A percentile compares a stretch with the other conserved stretches of the same genome.
Evolutionary conservation across 73 alveolate genomes (phyloP).

Genomic region (Stentor coeruleus): DNA sequence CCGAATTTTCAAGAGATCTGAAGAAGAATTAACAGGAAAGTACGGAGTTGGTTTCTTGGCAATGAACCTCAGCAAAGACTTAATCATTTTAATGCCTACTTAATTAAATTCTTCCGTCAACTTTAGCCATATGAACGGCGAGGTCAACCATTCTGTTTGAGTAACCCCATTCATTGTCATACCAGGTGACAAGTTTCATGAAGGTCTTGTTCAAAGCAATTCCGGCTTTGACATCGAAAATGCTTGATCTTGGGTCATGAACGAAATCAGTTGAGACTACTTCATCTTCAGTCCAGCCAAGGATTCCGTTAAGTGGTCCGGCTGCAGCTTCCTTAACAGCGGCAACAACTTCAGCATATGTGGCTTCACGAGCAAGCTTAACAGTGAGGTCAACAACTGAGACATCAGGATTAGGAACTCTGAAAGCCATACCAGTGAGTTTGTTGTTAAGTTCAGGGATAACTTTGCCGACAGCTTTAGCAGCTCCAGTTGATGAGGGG

Average conservation of each 20-base stretch:
- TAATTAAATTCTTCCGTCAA: conserved; percentile 38
- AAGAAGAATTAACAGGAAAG: conserved; percentile 34
- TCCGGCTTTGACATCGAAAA: conserved; percentile 92
- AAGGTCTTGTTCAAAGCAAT: conserved; percentile 69
- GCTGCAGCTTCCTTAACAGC: conserved; percentile 77
- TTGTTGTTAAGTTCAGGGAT: conserved; percentile 91
- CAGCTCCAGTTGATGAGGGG: conserved; percentile 98
- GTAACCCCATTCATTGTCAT: conserved; percentile 95
- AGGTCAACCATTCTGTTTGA: conserved; percentile 89
- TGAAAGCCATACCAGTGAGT: conserved; percentile 98
- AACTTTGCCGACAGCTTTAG: conserved; percentile 96
- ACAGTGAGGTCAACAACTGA: conserved; percentile 93
- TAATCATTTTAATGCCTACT: conserved; percentile 83
- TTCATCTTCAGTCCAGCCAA: conserved; percentile 92
- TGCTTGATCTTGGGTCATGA: conserved; percentile 66
- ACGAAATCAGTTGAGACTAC: conserved; percentile 89
- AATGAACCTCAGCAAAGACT: too few relatives aligned
- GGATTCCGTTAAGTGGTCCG: conserved; percentile 75
- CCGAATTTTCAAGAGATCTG: conserved; percentile 62
- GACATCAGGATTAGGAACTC: conserved; percentile 93
- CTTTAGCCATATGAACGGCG: conserved; percentile 75
- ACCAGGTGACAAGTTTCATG: conserved; percentile 86
- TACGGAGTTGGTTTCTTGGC: conserved; percentile 14
- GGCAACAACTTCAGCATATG: conserved; percentile 77
- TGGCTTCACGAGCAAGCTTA: conserved; percentile 76